Conservation (phyloP, 192 early-diverging fungal genomes). For the Radiomyces spectabilis region DNA sequence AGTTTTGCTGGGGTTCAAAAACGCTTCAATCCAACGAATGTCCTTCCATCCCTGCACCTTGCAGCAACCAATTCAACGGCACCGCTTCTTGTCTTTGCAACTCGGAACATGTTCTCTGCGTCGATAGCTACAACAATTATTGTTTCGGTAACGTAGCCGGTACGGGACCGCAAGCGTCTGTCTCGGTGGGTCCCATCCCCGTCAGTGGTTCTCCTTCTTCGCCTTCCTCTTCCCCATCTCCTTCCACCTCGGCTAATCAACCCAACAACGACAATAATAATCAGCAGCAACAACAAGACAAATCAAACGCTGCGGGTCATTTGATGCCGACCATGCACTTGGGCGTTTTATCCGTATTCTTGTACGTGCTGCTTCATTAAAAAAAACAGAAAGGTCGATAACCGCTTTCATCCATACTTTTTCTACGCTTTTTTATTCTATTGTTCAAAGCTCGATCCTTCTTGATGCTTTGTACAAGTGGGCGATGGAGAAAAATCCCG, state of each 20-base stretch:
- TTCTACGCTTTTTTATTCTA: too few species aligned
- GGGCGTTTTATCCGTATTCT: too few species aligned
- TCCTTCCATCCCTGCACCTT: constrained; percentile 9
- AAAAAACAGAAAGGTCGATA: too few species aligned
- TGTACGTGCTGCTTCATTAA: too few species aligned
- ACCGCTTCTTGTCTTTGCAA: constrained; percentile 17
- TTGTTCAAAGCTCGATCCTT: too few species aligned
- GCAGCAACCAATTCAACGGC: neutral
- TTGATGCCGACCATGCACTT: too few species aligned
- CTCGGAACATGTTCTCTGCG: constrained; percentile 10
- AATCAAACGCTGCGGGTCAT: too few species aligned
- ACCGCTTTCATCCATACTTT: too few species aligned
- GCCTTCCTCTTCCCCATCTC: neutral
- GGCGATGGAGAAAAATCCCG: too few species aligned
- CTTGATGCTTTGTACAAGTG: too few species aligned
- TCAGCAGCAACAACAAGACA: too few species aligned
- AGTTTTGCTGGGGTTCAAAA: constrained; percentile 20
- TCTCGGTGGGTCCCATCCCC: constrained; percentile 1
- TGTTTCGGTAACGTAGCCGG: constrained; percentile 9
- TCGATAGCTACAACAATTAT: constrained; percentile 14
- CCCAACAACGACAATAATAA: too few species aligned
- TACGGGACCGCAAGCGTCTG: neutral
- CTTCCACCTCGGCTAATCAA: neutral
- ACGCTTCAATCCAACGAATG: neutral
- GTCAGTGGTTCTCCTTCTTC: neutral